These are phyloP conservation scores for Colletotrichum navitas DNA, from an alignment of 2,329 filamentous ascomycete genomes.

Conservation along the genomic window DNA sequence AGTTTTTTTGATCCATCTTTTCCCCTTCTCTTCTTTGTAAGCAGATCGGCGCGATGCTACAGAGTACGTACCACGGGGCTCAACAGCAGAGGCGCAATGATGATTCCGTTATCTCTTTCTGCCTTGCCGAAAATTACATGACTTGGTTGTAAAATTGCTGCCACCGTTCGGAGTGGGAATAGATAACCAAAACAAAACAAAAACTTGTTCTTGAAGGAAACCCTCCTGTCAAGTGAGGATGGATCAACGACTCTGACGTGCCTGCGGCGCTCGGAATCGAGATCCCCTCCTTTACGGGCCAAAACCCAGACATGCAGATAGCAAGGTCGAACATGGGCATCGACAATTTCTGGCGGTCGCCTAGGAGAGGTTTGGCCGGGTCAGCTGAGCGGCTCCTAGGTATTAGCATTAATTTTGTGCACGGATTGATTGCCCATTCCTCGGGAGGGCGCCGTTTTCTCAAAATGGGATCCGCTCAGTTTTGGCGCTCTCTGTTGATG, in stretches of 20 bases:
- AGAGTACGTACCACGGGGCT: not conserved
- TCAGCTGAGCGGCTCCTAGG: constrained; percentile 11
- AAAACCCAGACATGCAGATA: not conserved
- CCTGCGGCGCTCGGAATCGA: constrained; percentile 1
- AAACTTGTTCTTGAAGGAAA: not conserved
- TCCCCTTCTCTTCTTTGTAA: not conserved
- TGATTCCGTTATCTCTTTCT: not conserved
- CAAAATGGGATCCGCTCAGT: not conserved
- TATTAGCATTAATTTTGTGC: not conserved
- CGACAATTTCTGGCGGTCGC: not conserved
- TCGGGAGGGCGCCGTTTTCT: not conserved
- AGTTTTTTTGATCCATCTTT: not conserved
- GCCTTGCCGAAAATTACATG: not conserved
- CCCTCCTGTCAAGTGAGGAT: not conserved
- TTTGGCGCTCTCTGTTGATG: not conserved
- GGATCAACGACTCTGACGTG: not conserved
- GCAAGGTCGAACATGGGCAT: constrained; percentile 14
- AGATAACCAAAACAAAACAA: not conserved
- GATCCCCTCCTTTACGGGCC: not conserved
- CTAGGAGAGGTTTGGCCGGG: not conserved
- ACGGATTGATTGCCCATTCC: constrained; percentile 3
- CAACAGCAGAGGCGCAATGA: not conserved
- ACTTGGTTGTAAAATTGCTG: not conserved
- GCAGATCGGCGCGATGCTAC: not conserved
- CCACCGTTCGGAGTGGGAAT: not conserved